Percentiles rank a stretch among this genome's conserved stretches.
phyloP scores from a whole-genome alignment of 108 stramenopile species.

The Nitzschia palea region DNA sequence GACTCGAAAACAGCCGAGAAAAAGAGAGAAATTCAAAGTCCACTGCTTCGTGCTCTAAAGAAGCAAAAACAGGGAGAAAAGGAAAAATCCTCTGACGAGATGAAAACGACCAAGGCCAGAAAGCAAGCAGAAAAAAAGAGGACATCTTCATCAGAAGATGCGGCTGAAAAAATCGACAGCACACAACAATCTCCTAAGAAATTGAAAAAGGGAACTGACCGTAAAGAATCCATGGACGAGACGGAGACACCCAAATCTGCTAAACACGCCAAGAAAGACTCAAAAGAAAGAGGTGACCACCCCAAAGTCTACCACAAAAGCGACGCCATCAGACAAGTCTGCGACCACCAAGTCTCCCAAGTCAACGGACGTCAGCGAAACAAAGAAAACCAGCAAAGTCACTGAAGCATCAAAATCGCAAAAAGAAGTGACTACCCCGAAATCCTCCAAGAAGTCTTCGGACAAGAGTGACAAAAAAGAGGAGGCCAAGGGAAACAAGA shows the following conservation, averaged over 20 bases:
- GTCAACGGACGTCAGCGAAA: constrained; percentile 5
- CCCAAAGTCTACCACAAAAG: too few relatives aligned
- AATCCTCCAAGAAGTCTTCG: neutral
- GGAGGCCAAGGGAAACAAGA: constrained; percentile 21
- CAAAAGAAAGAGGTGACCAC: neutral
- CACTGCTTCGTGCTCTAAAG: constrained; percentile 77
- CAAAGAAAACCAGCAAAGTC: neutral
- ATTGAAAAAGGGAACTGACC: constrained; percentile 7
- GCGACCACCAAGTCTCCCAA: too few relatives aligned
- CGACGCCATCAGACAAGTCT: too few relatives aligned
- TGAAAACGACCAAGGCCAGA: constrained; percentile 1
- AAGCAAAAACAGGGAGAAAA: constrained; percentile 58
- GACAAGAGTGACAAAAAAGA: neutral
- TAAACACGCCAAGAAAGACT: constrained; percentile 27
- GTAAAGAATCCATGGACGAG: constrained; percentile 9
- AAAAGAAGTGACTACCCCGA: too few relatives aligned
- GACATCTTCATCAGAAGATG: neutral
- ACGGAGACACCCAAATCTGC: constrained; percentile 8
- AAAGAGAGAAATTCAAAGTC: constrained; percentile 40
- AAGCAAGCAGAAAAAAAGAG: neutral
- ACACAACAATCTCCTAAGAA: constrained; percentile 29
- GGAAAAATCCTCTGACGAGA: constrained; percentile 21
- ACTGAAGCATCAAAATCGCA: constrained; percentile 10
- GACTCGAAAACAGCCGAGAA: constrained; percentile 12
- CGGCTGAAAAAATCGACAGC: constrained; percentile 48